A percentile compares a stretch with the other conserved stretches of the same genome.
Evolutionary conservation across 768 basidiomycete genomes (phyloP).

Genomic region (Mrakia gelida): DNA sequence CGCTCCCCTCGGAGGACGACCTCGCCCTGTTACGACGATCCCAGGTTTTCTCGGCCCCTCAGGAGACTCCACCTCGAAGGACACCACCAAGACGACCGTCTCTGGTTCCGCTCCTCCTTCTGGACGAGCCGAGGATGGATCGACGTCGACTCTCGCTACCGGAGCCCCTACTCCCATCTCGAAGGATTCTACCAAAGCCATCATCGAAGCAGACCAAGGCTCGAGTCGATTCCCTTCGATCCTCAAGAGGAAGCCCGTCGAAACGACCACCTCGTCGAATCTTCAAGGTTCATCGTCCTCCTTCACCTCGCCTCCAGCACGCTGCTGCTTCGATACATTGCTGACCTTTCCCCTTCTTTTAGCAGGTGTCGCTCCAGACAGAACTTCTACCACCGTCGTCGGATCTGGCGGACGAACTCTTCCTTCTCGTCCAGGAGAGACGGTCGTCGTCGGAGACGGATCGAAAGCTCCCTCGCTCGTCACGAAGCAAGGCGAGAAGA

Average conservation of each 20-base stretch:
- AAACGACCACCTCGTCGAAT: background rate
- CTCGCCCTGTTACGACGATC: background rate
- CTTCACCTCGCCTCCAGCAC: background rate
- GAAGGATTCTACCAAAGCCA: constrained; percentile 5
- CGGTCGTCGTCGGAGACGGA: background rate
- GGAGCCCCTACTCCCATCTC: background rate
- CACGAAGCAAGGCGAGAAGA: background rate
- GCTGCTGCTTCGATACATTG: no score
- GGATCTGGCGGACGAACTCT: background rate
- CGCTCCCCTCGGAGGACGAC: background rate
- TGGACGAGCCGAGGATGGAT: background rate
- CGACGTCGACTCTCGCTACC: background rate
- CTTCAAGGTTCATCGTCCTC: background rate
- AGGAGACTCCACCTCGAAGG: background rate
- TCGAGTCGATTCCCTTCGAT: constrained; percentile 8
- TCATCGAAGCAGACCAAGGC: background rate
- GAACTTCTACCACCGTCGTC: background rate
- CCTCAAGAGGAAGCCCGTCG: constrained; percentile 5
- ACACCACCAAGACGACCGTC: background rate
- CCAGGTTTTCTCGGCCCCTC: background rate
- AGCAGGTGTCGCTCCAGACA: background rate
- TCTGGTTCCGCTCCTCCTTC: background rate
- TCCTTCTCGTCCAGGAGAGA: background rate
- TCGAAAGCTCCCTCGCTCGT: background rate
- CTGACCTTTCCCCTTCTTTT: background rate